Base-by-base conservation (phyloP, 768 basidiomycete species). In the Rhodotorula toruloides region DNA sequence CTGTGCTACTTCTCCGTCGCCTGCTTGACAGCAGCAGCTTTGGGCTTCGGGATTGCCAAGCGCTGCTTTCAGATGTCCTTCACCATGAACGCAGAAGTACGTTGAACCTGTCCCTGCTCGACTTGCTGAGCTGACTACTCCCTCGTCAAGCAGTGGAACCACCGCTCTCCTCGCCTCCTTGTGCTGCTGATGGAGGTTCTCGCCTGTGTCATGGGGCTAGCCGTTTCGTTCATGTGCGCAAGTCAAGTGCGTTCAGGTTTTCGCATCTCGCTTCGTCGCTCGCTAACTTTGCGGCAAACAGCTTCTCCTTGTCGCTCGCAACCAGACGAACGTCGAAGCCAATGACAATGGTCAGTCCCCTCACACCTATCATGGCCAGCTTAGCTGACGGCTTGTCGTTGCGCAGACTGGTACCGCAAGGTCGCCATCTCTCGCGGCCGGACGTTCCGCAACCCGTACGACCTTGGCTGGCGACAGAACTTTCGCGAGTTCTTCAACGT, bases 391-490 rank as follows among this genome's bases (percentile, higher is more conserved):
- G 22, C 7, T 12, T 1, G 16, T 29, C 47, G 43, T 22, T 25
- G 5, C 43, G n/a, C 64, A 71, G 73, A 85, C 13, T 82, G 87
- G 36, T 94, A 98, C 74, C 80, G 83, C 3, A 83, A 80, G 62
- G 77, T 84, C 42, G 91, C 92, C 2, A 83, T 83, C 62, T 77
- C 80, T 16, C 80, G 91, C 32, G 86, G 86, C 47, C 84, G 89
- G 78, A 89, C 87, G 64, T 98, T 92, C 74, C 81, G 90, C 17
- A 97, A 97, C 74, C 91, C 88, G 3, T 99, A 91, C 75, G 89
- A 98, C 76, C 79, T 94, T 8, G 94, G 92, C 32, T 82, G 80
- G 74, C 77, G 79, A 56, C 81, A 81, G 73, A 98, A 99, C 75
- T 78, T 97, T 16, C 78, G 82, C 68, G 76, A 90, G 27, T 96